Percentiles rank a stretch among this genome's conserved stretches.
phyloP scores from a whole-genome alignment of 1,284 basidiomycete species.

The Tylopilus orsonianus region DNA sequence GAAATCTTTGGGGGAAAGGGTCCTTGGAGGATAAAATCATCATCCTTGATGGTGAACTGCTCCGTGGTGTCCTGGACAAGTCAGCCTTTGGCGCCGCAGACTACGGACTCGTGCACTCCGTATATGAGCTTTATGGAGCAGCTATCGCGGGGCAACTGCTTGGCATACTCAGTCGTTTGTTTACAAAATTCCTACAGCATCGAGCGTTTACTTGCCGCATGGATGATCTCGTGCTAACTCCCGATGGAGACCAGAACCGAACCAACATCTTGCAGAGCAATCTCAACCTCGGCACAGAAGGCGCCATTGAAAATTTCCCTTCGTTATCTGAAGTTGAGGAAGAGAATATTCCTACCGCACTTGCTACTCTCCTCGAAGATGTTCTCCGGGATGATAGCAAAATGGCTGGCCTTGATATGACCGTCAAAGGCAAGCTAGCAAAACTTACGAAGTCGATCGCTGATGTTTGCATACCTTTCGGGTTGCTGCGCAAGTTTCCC shows the following conservation, averaged over 20 bases:
- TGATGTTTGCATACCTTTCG: constrained; percentile 87
- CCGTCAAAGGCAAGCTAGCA: constrained; percentile 83
- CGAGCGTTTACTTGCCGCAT: constrained; percentile 98
- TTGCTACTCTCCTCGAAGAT: constrained; percentile 78
- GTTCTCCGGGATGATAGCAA: constrained; percentile 97
- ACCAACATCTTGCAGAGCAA: constrained; percentile 70
- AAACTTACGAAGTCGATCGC: constrained; percentile 91
- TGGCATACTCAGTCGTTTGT: constrained; percentile 89
- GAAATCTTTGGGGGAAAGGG: constrained; percentile 78
- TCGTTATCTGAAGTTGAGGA: constrained; percentile 54
- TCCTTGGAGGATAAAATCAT: constrained; percentile 86
- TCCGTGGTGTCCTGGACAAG: constrained; percentile 95
- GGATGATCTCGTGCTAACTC: constrained; percentile 94
- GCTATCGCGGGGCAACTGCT: constrained; percentile 89
- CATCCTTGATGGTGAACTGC: constrained; percentile 91
- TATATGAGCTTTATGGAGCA: constrained; percentile 98
- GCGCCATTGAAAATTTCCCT: constrained; percentile 89
- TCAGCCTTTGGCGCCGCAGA: constrained; percentile 96
- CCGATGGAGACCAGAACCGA: constrained; percentile 75
- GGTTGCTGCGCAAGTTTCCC: constrained; percentile 90
- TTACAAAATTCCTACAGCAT: constrained; percentile 97
- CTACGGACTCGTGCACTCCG: constrained; percentile 95
- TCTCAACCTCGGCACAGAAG: constrained; percentile 76
- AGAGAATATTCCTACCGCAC: constrained; percentile 51
- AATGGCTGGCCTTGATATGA: constrained; percentile 94